phyloP scores from a whole-genome alignment of 202 grass and related monocot species.

The Dendrocalamus latiflorus region DNA sequence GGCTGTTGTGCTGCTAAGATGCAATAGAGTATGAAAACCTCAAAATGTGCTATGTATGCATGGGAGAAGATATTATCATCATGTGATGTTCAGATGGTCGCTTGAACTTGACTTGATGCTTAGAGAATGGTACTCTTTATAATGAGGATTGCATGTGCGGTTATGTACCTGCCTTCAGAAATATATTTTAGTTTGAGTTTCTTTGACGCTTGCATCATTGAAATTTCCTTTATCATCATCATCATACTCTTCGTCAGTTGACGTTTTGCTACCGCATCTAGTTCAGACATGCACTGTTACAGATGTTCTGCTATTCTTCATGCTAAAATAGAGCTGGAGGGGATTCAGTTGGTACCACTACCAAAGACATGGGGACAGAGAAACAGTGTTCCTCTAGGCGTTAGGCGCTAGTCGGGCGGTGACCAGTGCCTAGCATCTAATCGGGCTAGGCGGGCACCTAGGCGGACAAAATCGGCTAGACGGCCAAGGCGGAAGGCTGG shows the following conservation, averaged over 20 bases:
- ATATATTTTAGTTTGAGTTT: neutral
- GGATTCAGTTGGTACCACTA: neutral
- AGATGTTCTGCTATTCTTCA: neutral
- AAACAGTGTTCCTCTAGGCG: no score
- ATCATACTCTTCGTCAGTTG: neutral
- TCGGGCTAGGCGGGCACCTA: no score
- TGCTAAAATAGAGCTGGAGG: neutral
- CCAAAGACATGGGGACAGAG: neutral
- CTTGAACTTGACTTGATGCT: constrained; percentile 19
- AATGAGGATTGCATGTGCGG: neutral
- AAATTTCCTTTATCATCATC: neutral
- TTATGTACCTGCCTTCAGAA: constrained; percentile 7
- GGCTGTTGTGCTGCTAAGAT: constrained; percentile 45
- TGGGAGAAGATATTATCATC: constrained; percentile 18
- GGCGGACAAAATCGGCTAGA: no score
- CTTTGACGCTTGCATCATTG: neutral
- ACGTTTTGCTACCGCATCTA: neutral
- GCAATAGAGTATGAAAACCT: constrained; percentile 34
- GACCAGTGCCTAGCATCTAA: no score
- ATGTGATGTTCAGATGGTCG: constrained; percentile 1
- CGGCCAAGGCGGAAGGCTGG: no score
- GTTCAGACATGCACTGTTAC: neutral
- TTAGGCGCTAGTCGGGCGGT: no score
- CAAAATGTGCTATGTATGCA: constrained; percentile 17
- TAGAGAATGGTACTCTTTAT: neutral